These are phyloP conservation scores for Coprinopsis marcescibilis DNA, from an alignment of 768 basidiomycete species.

Conservation along the genomic window DNA sequence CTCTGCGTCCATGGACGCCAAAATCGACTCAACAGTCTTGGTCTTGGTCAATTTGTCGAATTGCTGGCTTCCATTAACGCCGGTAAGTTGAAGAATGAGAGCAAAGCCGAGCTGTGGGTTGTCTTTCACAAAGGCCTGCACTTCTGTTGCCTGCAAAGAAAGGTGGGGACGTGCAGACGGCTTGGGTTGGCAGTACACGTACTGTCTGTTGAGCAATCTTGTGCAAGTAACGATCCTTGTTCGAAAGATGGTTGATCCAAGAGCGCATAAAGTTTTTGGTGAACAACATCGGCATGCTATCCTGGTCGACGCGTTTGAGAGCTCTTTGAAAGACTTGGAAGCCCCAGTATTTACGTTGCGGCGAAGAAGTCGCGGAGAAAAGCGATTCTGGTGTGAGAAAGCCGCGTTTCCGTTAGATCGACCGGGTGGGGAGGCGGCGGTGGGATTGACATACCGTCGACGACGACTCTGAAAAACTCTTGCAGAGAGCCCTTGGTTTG, in stretches of 20 bases:
- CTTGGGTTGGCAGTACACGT: too few species aligned
- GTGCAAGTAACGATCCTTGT: constrained; percentile 82
- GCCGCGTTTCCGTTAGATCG: too few species aligned
- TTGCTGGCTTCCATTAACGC: constrained; percentile 74
- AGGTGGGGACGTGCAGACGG: too few species aligned
- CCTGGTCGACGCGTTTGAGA: constrained; percentile 55
- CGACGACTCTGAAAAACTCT: constrained; percentile 87
- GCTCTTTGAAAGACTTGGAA: constrained; percentile 86
- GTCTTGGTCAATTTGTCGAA: constrained; percentile 92
- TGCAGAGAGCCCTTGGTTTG: constrained; percentile 61
- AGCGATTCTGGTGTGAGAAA: constrained; percentile 62
- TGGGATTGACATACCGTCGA: constrained; percentile 63
- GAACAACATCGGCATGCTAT: constrained; percentile 80
- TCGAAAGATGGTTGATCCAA: constrained; percentile 94
- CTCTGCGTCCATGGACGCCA: constrained; percentile 63
- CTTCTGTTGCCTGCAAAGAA: constrained; percentile 65
- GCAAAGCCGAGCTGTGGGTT: constrained; percentile 81
- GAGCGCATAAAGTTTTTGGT: constrained; percentile 94
- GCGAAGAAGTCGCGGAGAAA: constrained; percentile 77
- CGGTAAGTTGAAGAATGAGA: constrained; percentile 79
- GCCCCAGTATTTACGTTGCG: constrained; percentile 93
- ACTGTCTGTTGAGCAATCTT: constrained; percentile 85
- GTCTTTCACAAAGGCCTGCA: constrained; percentile 67
- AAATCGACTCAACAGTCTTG: constrained; percentile 83
- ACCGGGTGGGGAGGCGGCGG: background rate